Evolutionary conservation across 164 flowering plant genomes (phyloP).

Genomic region (Nelumbo lutea): DNA sequence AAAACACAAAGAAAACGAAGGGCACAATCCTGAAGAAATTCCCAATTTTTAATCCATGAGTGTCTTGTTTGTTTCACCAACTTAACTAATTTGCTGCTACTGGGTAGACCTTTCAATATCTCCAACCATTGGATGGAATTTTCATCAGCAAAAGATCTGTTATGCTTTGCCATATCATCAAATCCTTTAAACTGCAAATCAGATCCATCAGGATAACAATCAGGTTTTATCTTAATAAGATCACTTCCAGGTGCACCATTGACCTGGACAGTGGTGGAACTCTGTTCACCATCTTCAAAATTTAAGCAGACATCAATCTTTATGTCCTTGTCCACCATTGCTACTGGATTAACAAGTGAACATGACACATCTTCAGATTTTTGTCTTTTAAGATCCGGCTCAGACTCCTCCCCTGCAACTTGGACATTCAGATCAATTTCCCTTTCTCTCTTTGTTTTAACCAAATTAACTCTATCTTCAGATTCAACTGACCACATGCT

Average conservation of each 20-base stretch:
- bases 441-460: constrained; percentile 46
- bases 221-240: constrained; percentile 49
- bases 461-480: constrained; percentile 20
- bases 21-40: constrained; percentile 96
- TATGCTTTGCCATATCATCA: constrained; percentile 21
- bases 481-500: constrained; percentile 20
- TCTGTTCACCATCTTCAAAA: constrained; percentile 33
- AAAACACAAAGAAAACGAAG: constrained; percentile 84
- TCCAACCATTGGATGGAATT: constrained; percentile 19
- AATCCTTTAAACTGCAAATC: constrained; percentile 20
- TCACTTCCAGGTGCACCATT: constrained; percentile 28
- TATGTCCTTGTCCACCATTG: constrained; percentile 16
- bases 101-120: constrained; percentile 29
- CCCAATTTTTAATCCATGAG: constrained; percentile 79
- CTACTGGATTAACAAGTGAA: constrained; percentile 11
- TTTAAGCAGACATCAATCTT: constrained; percentile 22
- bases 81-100: constrained; percentile 50
- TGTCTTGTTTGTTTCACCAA: constrained; percentile 59
- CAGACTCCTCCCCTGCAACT: constrained; percentile 45
- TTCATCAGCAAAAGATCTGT: constrained; percentile 21
- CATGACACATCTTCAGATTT: constrained; percentile 46
- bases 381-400: constrained; percentile 47
- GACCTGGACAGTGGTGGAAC: constrained; percentile 19
- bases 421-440: constrained; percentile 75
- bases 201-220: constrained; percentile 20